phyloP scores from a whole-genome alignment of 345 rosid genomes.

The Stellera chamaejasme region DNA sequence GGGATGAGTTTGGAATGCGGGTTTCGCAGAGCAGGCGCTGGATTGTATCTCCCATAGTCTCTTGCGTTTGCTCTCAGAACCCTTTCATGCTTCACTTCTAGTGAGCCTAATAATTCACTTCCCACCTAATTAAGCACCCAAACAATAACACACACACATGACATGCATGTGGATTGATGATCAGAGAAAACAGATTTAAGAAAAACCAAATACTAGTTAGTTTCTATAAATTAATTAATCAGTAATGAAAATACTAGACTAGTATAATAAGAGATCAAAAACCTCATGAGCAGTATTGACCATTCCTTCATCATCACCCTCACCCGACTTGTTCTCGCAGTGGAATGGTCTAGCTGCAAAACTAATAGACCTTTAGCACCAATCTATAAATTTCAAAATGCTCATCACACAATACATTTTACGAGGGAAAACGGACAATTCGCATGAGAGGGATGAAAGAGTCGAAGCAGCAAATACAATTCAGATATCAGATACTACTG shows the following conservation, averaged over 20 bases:
- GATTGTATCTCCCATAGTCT: slow-evolving; percentile 76
- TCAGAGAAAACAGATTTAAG: neutral
- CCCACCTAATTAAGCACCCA: neutral
- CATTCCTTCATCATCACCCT: slow-evolving; percentile 16
- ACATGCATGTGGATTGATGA: too few species aligned
- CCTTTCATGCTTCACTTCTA: slow-evolving; percentile 41
- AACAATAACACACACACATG: neutral
- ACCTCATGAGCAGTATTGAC: slow-evolving; percentile 24
- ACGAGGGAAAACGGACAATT: neutral
- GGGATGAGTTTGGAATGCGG: slow-evolving; percentile 98
- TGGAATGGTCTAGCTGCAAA: slow-evolving; percentile 41
- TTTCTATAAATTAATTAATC: too few species aligned
- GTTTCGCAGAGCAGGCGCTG: slow-evolving; percentile 57
- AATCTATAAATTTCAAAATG: too few species aligned
- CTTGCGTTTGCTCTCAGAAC: slow-evolving; percentile 42
- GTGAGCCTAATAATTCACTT: slow-evolving; percentile 11
- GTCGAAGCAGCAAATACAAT: neutral
- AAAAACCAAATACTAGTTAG: too few species aligned
- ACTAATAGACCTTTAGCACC: too few species aligned
- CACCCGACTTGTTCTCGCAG: slow-evolving; percentile 13
- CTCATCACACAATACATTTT: too few species aligned
- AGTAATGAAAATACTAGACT: too few species aligned
- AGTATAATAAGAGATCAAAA: too few species aligned
- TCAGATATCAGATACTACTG: neutral
- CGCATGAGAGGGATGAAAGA: neutral